phyloP scores from a whole-genome alignment of 345 rosid genomes.

The Ailanthus altissimus region DNA sequence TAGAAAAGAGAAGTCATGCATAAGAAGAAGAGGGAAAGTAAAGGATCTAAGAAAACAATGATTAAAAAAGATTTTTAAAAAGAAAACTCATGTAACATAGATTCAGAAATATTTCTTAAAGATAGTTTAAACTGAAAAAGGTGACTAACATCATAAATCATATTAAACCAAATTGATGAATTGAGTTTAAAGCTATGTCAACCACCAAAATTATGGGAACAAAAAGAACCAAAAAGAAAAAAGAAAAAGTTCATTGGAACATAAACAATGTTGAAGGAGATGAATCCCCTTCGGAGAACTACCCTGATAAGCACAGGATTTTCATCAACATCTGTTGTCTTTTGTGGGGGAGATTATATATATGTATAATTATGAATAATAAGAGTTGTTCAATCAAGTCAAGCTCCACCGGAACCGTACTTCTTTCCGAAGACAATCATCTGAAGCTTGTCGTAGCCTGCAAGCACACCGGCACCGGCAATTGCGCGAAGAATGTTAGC shows the following conservation, averaged over 20 bases:
- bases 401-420: conserved; percentile 50
- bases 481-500: conserved; percentile 52
- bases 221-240: neutral
- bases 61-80: too few relatives aligned
- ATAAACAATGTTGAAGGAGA: neutral
- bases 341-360: too few relatives aligned
- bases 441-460: conserved; percentile 52
- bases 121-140: neutral
- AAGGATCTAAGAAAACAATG: neutral
- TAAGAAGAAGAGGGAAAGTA: neutral
- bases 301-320: neutral
- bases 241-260: neutral
- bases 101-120: neutral
- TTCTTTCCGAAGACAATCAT: conserved; percentile 45
- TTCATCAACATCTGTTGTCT: conserved; percentile 16
- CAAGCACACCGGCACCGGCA: conserved; percentile 57
- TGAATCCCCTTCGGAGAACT: conserved; percentile 6
- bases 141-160: neutral
- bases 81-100: neutral
- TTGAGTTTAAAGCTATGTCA: conserved; percentile 7
- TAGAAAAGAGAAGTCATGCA: neutral
- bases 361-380: too few relatives aligned
- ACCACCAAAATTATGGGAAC: conserved; percentile 1
- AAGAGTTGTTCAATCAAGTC: conserved; percentile 19
- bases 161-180: conserved; percentile 6